Evolutionary conservation across 129 eudicot genomes (phyloP).

Genomic region (Helichrysum umbraculigerum): DNA sequence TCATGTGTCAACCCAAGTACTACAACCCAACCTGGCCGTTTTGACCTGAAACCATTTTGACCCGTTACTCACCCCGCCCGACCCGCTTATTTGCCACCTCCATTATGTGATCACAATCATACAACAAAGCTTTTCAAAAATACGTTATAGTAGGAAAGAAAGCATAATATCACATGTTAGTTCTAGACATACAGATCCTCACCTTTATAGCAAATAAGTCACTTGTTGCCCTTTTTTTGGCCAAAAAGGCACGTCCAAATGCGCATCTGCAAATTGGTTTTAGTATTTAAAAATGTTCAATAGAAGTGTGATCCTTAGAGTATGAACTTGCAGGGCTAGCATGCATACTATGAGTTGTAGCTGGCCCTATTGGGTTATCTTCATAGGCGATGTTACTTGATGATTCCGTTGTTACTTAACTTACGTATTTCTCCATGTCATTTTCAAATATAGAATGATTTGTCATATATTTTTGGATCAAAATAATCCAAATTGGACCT

Average conservation of each 20-base stretch:
- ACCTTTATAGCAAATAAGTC: too few relatives aligned
- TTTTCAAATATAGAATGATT: too few relatives aligned
- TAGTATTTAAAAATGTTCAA: slow-evolving; percentile 97
- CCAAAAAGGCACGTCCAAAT: slow-evolving; percentile 91
- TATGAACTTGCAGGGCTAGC: slow-evolving; percentile 79
- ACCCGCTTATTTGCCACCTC: too few relatives aligned
- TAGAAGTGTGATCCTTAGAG: slow-evolving; percentile 82
- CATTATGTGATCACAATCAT: too few relatives aligned
- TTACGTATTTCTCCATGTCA: too few relatives aligned
- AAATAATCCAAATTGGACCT: too few relatives aligned
- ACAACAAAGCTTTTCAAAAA: slow-evolving; percentile 30
- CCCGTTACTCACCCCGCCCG: too few relatives aligned
- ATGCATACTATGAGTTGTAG: slow-evolving; percentile 64
- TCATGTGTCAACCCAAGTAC: too few relatives aligned
- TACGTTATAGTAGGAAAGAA: slow-evolving; percentile 15
- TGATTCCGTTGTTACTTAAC: slow-evolving; percentile 63
- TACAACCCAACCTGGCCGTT: too few relatives aligned
- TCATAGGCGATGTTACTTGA: slow-evolving; percentile 48
- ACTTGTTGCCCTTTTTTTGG: slow-evolving; percentile 93
- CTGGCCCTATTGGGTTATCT: slow-evolving; percentile 67
- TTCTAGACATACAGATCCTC: slow-evolving; percentile 22
- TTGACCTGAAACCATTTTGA: too few relatives aligned
- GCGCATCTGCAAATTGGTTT: slow-evolving; percentile 98
- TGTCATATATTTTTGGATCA: too few relatives aligned
- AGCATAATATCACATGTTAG: neutral